Conservation (phyloP, 306 rosid species). For the Cicer cuneatum region DNA sequence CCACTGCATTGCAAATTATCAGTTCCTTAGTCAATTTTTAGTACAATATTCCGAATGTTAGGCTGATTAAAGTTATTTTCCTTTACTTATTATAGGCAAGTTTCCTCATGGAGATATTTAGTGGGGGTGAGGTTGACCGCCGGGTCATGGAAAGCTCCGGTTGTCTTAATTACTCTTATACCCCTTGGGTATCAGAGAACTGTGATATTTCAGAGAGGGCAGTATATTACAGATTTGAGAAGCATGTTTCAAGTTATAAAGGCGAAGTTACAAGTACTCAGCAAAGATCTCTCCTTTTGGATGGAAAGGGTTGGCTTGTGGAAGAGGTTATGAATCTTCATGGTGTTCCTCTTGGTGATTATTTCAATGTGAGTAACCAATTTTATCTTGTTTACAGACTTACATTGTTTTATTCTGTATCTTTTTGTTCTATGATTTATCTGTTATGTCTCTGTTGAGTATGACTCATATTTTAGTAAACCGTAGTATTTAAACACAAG, state of each 20-base stretch:
- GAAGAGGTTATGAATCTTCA: conserved; percentile 91
- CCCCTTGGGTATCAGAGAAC: conserved; percentile 94
- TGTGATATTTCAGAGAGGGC: conserved; percentile 79
- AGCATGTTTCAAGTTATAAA: conserved; percentile 70
- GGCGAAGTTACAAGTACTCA: conserved; percentile 91
- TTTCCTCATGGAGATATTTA: conserved; percentile 78
- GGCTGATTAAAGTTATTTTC: conserved; percentile 40
- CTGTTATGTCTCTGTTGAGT: not conserved
- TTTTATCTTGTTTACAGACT: conserved; percentile 29
- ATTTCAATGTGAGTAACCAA: conserved; percentile 69
- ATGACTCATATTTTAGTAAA: no score
- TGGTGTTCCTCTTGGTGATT: conserved; percentile 89
- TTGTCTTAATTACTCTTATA: conserved; percentile 72
- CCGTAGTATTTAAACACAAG: no score
- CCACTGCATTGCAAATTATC: conserved; percentile 30
- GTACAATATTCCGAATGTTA: conserved; percentile 2
- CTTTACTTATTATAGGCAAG: conserved; percentile 58
- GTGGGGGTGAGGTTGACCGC: conserved; percentile 81
- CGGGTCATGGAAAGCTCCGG: conserved; percentile 89
- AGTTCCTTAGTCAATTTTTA: not conserved
- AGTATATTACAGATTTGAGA: conserved; percentile 75
- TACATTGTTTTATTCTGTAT: conserved; percentile 38
- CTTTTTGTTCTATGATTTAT: conserved; percentile 37
- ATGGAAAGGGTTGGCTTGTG: conserved; percentile 81
- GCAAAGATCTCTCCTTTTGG: conserved; percentile 64